These are phyloP conservation scores for Abortiporus biennis DNA, from an alignment of 1,284 basidiomycete species.

Conservation along the genomic window DNA sequence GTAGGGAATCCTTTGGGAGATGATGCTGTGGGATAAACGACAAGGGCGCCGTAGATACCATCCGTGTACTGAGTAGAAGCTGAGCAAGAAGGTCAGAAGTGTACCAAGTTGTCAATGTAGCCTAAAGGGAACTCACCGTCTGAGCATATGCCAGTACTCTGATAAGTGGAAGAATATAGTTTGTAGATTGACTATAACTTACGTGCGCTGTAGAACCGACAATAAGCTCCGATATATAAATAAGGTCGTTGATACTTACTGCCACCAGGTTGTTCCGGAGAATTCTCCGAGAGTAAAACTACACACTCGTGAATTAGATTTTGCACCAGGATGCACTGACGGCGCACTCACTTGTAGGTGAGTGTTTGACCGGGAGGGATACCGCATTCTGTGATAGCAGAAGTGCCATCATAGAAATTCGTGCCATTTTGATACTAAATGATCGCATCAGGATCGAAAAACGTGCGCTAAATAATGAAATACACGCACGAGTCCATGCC, in stretches of 20 bases:
- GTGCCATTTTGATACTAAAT: slow-evolving; percentile 28
- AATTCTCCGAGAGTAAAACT: slow-evolving; percentile 22
- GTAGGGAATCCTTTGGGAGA: slow-evolving; percentile 20
- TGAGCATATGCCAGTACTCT: background rate
- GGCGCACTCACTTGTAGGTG: slow-evolving; percentile 34
- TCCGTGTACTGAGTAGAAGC: slow-evolving; percentile 37
- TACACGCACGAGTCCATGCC: slow-evolving; percentile 34
- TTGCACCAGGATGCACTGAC: background rate
- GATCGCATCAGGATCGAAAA: background rate
- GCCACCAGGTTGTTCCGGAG: slow-evolving; percentile 29
- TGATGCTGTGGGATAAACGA: slow-evolving; percentile 16
- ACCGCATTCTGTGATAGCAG: slow-evolving; percentile 44
- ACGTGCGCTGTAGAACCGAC: slow-evolving; percentile 16
- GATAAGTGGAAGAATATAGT: too few relatives aligned
- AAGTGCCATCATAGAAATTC: slow-evolving; percentile 38
- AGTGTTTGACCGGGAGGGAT: slow-evolving; percentile 40
- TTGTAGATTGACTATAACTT: slow-evolving; percentile 4
- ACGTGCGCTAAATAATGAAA: background rate
- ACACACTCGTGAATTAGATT: background rate
- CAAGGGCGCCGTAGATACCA: slow-evolving; percentile 35
- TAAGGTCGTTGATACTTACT: slow-evolving; percentile 17
- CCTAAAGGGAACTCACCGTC: slow-evolving; percentile 3
- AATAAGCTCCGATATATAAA: background rate
- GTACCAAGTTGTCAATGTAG: slow-evolving; percentile 6
- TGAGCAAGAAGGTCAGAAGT: slow-evolving; percentile 10